Percentiles rank a stretch among this genome's conserved stretches.
These are phyloP conservation scores for Lactarius hatsudake DNA, from an alignment of 768 basidiomycete genomes.

Conservation along the genomic window DNA sequence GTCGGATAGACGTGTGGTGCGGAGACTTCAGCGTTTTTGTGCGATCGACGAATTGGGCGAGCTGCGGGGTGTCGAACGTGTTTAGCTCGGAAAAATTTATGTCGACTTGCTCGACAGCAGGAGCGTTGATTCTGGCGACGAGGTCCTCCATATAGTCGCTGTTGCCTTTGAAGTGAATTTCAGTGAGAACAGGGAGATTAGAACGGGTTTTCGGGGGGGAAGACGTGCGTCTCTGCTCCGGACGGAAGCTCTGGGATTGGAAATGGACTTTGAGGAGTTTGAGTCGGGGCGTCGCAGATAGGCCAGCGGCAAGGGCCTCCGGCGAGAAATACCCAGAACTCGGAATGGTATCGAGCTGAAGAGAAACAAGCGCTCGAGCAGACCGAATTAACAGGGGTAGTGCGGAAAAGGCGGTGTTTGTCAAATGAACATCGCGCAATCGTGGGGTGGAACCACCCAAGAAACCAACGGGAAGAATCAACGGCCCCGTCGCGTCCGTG, in stretches of 20 bases:
- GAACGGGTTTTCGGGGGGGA: neutral
- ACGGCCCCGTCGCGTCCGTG: neutral
- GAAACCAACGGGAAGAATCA: neutral
- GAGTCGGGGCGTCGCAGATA: slow-evolving; percentile 3
- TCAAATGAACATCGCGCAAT: neutral
- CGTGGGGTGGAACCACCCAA: neutral
- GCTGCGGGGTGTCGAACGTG: neutral
- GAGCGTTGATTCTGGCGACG: neutral
- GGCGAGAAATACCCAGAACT: neutral
- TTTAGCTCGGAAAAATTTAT: neutral
- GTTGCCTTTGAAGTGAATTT: neutral
- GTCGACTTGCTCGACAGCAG: neutral
- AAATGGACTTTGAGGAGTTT: neutral
- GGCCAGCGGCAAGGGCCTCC: neutral
- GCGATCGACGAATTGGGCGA: neutral
- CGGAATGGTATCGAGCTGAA: slow-evolving; percentile 1
- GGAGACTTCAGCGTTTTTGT: neutral
- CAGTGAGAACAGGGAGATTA: neutral
- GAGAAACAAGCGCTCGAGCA: neutral
- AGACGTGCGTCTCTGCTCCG: too few relatives aligned
- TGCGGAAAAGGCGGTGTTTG: neutral
- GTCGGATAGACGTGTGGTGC: neutral
- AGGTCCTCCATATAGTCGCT: slow-evolving; percentile 2
- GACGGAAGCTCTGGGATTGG: neutral
- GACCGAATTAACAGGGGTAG: slow-evolving; percentile 6